Evolutionary conservation across 495 filamentous ascomycete species (phyloP), one percentile per base, ranked within the genome.

Genomic region (Penicillium crystallinum): DNA sequence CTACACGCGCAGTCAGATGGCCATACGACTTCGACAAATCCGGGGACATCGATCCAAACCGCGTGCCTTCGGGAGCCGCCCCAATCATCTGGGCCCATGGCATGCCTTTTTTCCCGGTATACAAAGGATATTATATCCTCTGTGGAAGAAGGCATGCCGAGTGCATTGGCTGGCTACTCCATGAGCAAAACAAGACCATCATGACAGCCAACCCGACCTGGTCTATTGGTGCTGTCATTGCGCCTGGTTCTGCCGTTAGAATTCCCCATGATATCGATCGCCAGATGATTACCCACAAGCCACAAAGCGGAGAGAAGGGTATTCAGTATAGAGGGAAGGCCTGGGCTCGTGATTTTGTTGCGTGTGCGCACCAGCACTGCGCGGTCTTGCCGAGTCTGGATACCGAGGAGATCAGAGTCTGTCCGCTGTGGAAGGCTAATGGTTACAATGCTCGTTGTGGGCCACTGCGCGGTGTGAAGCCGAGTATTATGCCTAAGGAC

Each of bases 1-100:
- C 6, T 10, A 31, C 30, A 31, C 30, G 30, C 39, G 5, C 3
- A 37, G 34, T 0, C 47, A 6, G 47, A 2, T 63, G 56, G 14
- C 60, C 60, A 2, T 63, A 63, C 21, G 60, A 58, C 31, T 61
- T 63, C 40, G 21, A 43, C 15, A 27, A 30, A 5, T 18, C 36
- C 0, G 60, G 57, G 7, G 50, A 61, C 25, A 61, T 63, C 23
- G 17, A 51, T 22, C 45, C 48, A 8, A 7, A 49, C 1, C 60
- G 60, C 2, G 54, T 63, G 17, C 48, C 60, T 0, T 55, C 54
- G 1, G 60, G 57, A 4, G 17, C 48, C 0, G 30, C 48, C 2
- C 57, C 57, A 0, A 53, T 61, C 2, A 21, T 51, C 35, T 63
- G 57, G 57, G 60, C 60, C n/a, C 57, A 63, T 19, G 60, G 60